phyloP scores from a whole-genome alignment of 768 basidiomycete genomes.

The Hysterangium stoloniferum region DNA sequence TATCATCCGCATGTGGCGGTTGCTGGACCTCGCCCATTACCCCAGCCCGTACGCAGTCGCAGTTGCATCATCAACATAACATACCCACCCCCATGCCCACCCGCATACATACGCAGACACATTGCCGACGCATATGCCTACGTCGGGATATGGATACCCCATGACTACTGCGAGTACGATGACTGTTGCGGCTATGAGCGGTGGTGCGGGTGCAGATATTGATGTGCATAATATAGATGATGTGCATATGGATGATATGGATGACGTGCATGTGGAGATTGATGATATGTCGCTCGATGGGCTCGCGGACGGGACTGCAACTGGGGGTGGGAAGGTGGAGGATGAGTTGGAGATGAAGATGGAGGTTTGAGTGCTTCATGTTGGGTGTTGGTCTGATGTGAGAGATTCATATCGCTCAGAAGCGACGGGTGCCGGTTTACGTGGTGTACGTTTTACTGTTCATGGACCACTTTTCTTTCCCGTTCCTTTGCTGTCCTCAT shows the following conservation, averaged over 20 bases:
- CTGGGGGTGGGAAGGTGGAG: slow-evolving; percentile 2
- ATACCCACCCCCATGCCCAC: too few species aligned
- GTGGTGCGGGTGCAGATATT: not conserved
- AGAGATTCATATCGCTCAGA: too few species aligned
- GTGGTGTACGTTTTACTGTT: too few species aligned
- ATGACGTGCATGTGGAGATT: not conserved
- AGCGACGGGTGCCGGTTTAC: too few species aligned
- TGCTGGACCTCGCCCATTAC: too few species aligned
- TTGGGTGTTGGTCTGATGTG: too few species aligned
- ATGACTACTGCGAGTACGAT: not conserved
- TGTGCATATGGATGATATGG: not conserved
- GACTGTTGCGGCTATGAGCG: slow-evolving; percentile 1
- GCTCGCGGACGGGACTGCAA: not conserved
- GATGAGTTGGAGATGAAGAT: slow-evolving; percentile 11
- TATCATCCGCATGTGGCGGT: not conserved
- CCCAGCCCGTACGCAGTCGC: too few species aligned
- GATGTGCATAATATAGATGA: slow-evolving; percentile 1
- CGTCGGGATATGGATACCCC: not conserved
- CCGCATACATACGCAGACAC: too few species aligned
- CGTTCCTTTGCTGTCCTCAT: too few species aligned
- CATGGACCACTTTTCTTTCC: too few species aligned
- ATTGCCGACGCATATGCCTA: not conserved
- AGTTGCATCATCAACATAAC: too few species aligned
- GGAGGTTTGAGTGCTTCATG: slow-evolving; percentile 2
- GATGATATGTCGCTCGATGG: too few species aligned